Conservation (phyloP, 176 grass and related monocot species). For the Oryza rufipogon region DNA sequence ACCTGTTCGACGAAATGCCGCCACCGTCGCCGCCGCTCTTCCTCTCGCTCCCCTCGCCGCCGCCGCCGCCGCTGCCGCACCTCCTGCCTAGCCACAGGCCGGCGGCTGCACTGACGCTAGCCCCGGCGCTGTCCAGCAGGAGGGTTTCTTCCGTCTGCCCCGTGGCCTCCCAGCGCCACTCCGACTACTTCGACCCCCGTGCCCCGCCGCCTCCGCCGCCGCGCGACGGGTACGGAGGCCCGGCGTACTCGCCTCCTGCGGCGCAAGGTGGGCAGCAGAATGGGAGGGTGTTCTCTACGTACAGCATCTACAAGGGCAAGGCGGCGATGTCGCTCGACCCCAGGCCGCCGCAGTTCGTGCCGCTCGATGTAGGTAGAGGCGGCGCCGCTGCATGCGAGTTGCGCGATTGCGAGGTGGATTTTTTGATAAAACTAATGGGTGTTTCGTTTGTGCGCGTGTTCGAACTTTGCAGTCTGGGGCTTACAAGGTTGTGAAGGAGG, state of each 20-base stretch:
- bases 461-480: conserved; percentile 56
- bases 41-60: conserved; percentile 44
- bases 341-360: conserved; percentile 57
- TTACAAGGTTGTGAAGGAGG: conserved; percentile 87
- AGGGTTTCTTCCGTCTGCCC: conserved; percentile 7
- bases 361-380: conserved; percentile 63
- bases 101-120: neutral
- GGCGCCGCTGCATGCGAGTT: neutral
- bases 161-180: conserved; percentile 46
- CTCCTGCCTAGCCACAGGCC: neutral
- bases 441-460: neutral
- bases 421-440: neutral
- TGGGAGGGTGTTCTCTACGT: conserved; percentile 55
- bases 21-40: conserved; percentile 36
- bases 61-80: neutral
- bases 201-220: conserved; percentile 47
- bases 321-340: conserved; percentile 59
- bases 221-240: conserved; percentile 27
- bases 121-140: neutral
- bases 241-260: neutral
- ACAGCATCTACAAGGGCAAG: conserved; percentile 73
- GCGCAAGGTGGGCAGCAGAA: neutral
- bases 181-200: conserved; percentile 60
- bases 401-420: neutral
- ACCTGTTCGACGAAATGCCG: conserved; percentile 57